Percentiles rank a stretch among this genome's conserved stretches.
phyloP scores from a whole-genome alignment of 768 basidiomycete genomes.

The Pleurotus pulmonarius region DNA sequence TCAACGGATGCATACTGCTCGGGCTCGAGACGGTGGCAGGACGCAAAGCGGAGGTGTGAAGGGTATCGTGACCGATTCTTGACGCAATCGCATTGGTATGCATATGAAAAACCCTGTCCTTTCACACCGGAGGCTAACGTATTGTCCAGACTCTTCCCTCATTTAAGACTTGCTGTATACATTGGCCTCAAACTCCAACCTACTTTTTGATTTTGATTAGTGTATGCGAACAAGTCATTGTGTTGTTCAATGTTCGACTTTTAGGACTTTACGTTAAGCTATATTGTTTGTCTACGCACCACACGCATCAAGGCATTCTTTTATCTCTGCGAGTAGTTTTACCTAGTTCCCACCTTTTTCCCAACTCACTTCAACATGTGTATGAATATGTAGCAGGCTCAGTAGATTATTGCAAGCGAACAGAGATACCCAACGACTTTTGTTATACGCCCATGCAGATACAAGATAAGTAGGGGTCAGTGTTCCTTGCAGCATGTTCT shows the following conservation, averaged over 20 bases:
- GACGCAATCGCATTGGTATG: constrained; percentile 1
- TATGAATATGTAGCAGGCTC: constrained; percentile 2
- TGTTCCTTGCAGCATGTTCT: too few relatives aligned
- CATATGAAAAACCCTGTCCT: background rate
- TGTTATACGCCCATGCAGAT: too few relatives aligned
- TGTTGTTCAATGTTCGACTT: background rate
- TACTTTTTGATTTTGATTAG: background rate
- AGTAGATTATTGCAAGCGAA: constrained; percentile 5
- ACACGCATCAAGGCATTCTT: too few relatives aligned
- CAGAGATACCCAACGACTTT: background rate
- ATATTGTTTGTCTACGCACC: background rate
- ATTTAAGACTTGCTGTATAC: background rate
- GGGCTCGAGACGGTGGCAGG: constrained; percentile 75
- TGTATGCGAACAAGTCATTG: background rate
- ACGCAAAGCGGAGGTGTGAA: constrained; percentile 87
- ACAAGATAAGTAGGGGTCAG: too few relatives aligned
- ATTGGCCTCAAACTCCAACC: background rate
- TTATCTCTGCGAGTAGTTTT: too few relatives aligned
- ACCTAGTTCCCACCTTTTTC: background rate
- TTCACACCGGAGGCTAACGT: background rate
- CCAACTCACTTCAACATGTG: background rate
- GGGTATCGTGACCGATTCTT: constrained; percentile 54
- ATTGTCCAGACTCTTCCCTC: background rate
- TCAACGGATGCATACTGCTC: constrained; percentile 62
- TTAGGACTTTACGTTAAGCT: background rate